Percentiles rank a stretch among this genome's conserved stretches.
Evolutionary conservation across 805 yeast genomes (phyloP).

Genomic region (Ogataea philodendri): DNA sequence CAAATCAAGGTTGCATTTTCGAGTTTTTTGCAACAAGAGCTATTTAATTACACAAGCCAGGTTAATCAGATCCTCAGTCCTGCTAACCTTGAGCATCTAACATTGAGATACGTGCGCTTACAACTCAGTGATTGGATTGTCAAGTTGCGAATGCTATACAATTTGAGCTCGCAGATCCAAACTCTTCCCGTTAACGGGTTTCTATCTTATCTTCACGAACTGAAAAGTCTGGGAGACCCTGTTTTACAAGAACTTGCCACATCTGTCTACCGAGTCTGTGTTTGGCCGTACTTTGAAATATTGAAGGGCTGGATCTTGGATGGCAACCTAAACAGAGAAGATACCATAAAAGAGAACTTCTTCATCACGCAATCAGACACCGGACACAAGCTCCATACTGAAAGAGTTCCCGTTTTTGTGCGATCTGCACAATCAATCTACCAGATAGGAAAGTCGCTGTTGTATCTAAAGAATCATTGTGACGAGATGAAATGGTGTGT

Average conservation of each 20-base stretch:
- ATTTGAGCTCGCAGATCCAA: conserved; percentile 38
- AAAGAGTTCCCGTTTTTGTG: conserved; percentile 47
- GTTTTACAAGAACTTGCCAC: conserved; percentile 43
- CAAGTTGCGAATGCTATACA: conserved; percentile 56
- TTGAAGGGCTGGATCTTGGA: conserved; percentile 64
- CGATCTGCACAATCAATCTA: conserved; percentile 45
- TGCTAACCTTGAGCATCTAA: conserved; percentile 28
- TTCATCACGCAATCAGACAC: conserved; percentile 37
- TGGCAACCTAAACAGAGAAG: conserved; percentile 50
- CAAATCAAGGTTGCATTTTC: conserved; percentile 64
- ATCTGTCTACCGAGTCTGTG: conserved; percentile 43
- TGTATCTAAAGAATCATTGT: conserved; percentile 63
- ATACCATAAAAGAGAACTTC: conserved; percentile 57
- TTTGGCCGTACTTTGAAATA: conserved; percentile 59
- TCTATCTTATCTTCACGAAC: conserved; percentile 49
- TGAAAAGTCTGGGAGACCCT: conserved; percentile 63
- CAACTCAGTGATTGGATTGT: conserved; percentile 49
- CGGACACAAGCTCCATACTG: conserved; percentile 12
- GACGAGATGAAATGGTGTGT: conserved; percentile 61
- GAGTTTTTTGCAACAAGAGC: conserved; percentile 41
- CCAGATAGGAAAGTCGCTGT: conserved; percentile 70
- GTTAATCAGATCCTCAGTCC: conserved; percentile 37
- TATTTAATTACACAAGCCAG: conserved; percentile 35
- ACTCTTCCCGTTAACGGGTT: conserved; percentile 46
- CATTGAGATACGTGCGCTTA: conserved; percentile 36